Evolutionary conservation across 306 rosid species (phyloP).

Genomic region (Corylus americana): DNA sequence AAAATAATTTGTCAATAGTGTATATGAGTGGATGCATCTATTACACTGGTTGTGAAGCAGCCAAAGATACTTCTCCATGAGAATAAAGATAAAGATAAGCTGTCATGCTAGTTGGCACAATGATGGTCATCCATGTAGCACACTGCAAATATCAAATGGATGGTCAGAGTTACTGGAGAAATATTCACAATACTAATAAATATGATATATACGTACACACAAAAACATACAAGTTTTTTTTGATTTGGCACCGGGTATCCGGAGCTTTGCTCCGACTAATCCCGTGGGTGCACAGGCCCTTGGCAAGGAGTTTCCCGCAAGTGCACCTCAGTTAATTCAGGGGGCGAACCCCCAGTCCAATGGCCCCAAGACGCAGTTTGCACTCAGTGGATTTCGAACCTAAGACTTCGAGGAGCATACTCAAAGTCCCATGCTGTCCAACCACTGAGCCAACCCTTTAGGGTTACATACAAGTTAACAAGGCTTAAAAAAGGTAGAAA

Average conservation of each 20-base stretch:
- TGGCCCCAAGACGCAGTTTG: too few relatives aligned
- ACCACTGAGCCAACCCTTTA: too few relatives aligned
- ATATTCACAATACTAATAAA: background rate
- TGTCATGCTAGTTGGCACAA: slow-evolving; percentile 96
- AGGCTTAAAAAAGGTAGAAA: background rate
- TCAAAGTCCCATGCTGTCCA: too few relatives aligned
- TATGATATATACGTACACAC: background rate
- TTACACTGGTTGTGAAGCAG: slow-evolving; percentile 99
- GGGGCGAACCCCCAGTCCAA: too few relatives aligned
- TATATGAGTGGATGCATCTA: slow-evolving; percentile 79
- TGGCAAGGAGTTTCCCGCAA: too few relatives aligned
- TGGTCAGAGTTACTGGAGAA: background rate
- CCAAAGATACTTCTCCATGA: slow-evolving; percentile 91
- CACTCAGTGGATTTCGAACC: too few relatives aligned
- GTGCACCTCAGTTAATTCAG: too few relatives aligned
- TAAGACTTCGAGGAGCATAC: too few relatives aligned
- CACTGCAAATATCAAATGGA: slow-evolving; percentile 62
- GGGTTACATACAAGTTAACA: background rate
- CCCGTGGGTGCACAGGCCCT: too few relatives aligned
- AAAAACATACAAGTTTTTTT: background rate
- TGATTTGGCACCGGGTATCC: too few relatives aligned
- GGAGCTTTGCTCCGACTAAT: too few relatives aligned
- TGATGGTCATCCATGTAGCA: slow-evolving; percentile 96
- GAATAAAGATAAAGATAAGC: slow-evolving; percentile 96
- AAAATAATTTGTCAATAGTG: slow-evolving; percentile 13